These are phyloP conservation scores for Picochlorum sp. DNA, from an alignment of 139 green algal species.

Conservation along the genomic window DNA sequence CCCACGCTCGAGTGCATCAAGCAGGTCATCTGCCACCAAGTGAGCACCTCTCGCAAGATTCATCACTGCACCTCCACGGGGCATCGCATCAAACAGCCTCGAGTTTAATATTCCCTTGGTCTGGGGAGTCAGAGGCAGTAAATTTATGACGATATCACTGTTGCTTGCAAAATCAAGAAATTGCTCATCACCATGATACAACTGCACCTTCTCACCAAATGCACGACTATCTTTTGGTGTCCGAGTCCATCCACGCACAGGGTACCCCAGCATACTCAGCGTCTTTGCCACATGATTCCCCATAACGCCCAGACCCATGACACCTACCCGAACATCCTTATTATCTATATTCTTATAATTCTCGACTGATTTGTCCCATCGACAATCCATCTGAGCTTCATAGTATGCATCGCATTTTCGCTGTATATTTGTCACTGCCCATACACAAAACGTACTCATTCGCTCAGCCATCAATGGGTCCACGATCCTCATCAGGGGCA, in stretches of 20 bases:
- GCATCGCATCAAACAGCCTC: slow-evolving; percentile 42
- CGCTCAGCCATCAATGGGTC: slow-evolving; percentile 52
- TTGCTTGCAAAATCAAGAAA: slow-evolving; percentile 29
- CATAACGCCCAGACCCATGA: slow-evolving; percentile 23
- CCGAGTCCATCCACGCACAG: slow-evolving; percentile 41
- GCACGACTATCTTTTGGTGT: background rate
- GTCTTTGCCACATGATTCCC: slow-evolving; percentile 6
- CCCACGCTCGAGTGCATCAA: slow-evolving; percentile 37
- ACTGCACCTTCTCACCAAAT: slow-evolving; percentile 4
- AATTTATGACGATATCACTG: slow-evolving; percentile 43
- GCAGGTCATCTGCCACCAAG: slow-evolving; percentile 40
- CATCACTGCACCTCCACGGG: slow-evolving; percentile 31
- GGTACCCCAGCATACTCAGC: slow-evolving; percentile 36
- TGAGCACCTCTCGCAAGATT: slow-evolving; percentile 48
- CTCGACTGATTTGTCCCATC: slow-evolving; percentile 28
- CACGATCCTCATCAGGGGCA: slow-evolving; percentile 43
- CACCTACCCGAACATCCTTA: slow-evolving; percentile 16
- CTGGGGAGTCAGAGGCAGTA: slow-evolving; percentile 45
- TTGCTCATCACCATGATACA: slow-evolving; percentile 16
- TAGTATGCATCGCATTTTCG: slow-evolving; percentile 25
- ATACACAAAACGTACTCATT: slow-evolving; percentile 58
- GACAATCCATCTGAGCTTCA: slow-evolving; percentile 16
- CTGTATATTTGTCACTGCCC: slow-evolving; percentile 25
- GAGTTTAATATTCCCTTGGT: slow-evolving; percentile 41
- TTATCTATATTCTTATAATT: slow-evolving; percentile 27